These are phyloP conservation scores for Podila epicladia DNA, from an alignment of 192 early-diverging fungal genomes.

Conservation along the genomic window DNA sequence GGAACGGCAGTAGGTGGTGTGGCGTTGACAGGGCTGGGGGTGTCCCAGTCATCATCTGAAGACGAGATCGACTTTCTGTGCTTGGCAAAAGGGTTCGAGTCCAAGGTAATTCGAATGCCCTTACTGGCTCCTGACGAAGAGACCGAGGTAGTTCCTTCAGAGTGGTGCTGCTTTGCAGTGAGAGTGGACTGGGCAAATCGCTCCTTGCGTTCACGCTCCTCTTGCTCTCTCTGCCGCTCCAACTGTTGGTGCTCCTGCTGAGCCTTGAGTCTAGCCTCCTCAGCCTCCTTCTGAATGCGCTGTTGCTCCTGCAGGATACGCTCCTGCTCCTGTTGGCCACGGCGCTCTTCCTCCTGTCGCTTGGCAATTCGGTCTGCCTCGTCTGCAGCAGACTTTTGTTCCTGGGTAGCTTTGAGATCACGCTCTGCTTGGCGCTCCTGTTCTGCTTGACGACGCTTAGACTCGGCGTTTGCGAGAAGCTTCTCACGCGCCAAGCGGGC, in stretches of 20 bases:
- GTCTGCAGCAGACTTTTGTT: slow-evolving; percentile 7
- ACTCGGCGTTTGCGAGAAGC: slow-evolving; percentile 53
- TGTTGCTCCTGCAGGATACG: slow-evolving; percentile 8
- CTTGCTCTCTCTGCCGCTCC: slow-evolving; percentile 19
- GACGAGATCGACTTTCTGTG: slow-evolving; percentile 44
- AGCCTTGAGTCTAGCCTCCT: not conserved
- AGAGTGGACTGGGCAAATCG: slow-evolving; percentile 34
- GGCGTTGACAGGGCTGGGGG: slow-evolving; percentile 23
- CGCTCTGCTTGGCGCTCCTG: slow-evolving; percentile 47
- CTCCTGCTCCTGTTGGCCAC: slow-evolving; percentile 11
- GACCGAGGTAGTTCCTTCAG: not conserved
- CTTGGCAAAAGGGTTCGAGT: slow-evolving; percentile 43
- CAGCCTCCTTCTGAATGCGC: too few species aligned
- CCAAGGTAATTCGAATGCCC: slow-evolving; percentile 36
- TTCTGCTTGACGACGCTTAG: slow-evolving; percentile 50
- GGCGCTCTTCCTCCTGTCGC: slow-evolving; percentile 18
- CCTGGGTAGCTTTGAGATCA: slow-evolving; percentile 22
- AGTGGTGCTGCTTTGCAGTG: slow-evolving; percentile 29
- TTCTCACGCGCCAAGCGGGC: slow-evolving; percentile 50
- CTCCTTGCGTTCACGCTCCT: slow-evolving; percentile 47
- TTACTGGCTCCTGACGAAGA: slow-evolving; percentile 8
- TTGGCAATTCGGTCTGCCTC: slow-evolving; percentile 6
- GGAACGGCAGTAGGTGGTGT: slow-evolving; percentile 3
- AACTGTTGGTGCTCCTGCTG: slow-evolving; percentile 6
- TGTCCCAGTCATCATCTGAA: slow-evolving; percentile 48